These are phyloP conservation scores for Cetradonia linearis DNA, from an alignment of 495 filamentous ascomycete species.

Conservation along the genomic window DNA sequence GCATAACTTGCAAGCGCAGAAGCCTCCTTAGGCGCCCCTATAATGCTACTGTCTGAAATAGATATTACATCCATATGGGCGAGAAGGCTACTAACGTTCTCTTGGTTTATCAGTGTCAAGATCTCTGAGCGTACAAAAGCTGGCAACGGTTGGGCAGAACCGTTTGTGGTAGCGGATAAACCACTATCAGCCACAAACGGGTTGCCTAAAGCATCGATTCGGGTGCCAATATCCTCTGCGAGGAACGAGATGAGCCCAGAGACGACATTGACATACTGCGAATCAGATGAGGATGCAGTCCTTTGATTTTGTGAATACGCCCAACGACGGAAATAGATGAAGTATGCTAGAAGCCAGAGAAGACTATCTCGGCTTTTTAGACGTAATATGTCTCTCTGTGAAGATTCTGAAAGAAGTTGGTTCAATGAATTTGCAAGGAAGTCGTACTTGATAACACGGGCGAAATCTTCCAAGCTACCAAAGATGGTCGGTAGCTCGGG, in stretches of 20 bases:
- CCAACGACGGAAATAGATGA: constrained; percentile 61
- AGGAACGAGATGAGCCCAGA: constrained; percentile 54
- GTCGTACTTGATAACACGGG: constrained; percentile 43
- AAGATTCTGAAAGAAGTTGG: constrained; percentile 27
- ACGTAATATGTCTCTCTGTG: constrained; percentile 23
- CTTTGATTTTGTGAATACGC: constrained; percentile 33
- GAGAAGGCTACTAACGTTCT: constrained; percentile 51
- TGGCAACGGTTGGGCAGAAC: constrained; percentile 34
- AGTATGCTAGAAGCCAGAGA: constrained; percentile 72
- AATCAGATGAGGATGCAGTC: constrained; percentile 35
- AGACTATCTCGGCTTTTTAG: constrained; percentile 18
- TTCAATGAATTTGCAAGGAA: constrained; percentile 41
- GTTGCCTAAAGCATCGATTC: constrained; percentile 43
- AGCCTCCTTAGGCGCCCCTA: constrained; percentile 45
- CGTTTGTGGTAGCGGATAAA: constrained; percentile 24
- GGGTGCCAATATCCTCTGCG: constrained; percentile 45
- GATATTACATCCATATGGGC: constrained; percentile 34
- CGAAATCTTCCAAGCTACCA: constrained; percentile 38
- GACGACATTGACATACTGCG: constrained; percentile 55
- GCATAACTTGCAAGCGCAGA: constrained; percentile 76
- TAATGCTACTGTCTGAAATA: constrained; percentile 11
- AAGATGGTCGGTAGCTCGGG: constrained; percentile 36
- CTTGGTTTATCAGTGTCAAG: constrained; percentile 53
- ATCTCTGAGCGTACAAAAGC: constrained; percentile 52
- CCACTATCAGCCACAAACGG: constrained; percentile 27